A percentile compares a stretch with the other conserved stretches of the same genome.
Conservation (phyloP, 371 early-diverging fungal species). For the Lichtheimia ramosa region DNA sequence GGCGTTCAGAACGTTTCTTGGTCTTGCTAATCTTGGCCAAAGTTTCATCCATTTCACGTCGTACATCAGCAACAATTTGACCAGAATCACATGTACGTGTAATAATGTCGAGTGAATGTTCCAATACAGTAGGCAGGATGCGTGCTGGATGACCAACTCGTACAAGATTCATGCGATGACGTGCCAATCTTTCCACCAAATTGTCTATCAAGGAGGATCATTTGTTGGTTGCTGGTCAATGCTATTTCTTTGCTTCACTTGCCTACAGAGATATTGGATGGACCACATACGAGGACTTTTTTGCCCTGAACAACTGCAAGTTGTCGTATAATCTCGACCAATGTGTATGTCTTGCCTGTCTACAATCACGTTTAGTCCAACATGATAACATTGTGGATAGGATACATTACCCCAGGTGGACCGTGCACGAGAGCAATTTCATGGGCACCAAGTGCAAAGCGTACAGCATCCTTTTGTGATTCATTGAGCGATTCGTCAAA, state of each 20-base stretch:
- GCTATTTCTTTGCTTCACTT: conserved; percentile 12
- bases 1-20: conserved; percentile 66
- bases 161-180: conserved; percentile 64
- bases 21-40: conserved; percentile 62
- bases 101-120: conserved; percentile 72
- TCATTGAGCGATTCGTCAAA: conserved; percentile 72
- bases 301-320: conserved; percentile 60
- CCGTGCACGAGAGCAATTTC: conserved; percentile 85
- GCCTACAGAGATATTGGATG: conserved; percentile 93
- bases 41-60: conserved; percentile 76
- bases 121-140: conserved; percentile 68
- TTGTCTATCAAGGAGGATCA: conserved; percentile 69
- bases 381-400: no score
- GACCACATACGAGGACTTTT: conserved; percentile 90
- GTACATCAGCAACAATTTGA: conserved; percentile 74
- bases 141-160: conserved; percentile 90
- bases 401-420: conserved; percentile 64
- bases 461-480: conserved; percentile 77
- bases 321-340: conserved; percentile 87
- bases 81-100: conserved; percentile 77
- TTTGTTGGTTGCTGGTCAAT: background rate
- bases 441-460: conserved; percentile 61
- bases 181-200: conserved; percentile 75
- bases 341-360: conserved; percentile 94
- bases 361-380: conserved; percentile 12